phyloP scores from a whole-genome alignment of 2,329 filamentous ascomycete genomes.

The Paecilomyces sp. region DNA sequence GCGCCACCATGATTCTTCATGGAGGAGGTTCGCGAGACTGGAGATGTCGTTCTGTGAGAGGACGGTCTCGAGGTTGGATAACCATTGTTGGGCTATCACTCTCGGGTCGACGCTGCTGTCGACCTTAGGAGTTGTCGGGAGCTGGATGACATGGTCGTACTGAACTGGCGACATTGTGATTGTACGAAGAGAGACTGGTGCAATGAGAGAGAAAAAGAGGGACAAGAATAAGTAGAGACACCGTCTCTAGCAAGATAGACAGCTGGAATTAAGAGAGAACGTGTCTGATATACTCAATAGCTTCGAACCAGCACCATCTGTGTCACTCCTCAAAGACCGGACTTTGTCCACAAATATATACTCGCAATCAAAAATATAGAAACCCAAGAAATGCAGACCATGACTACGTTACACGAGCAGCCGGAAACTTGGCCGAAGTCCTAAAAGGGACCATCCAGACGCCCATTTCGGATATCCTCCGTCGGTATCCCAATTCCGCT shows the following conservation, averaged over 20 bases:
- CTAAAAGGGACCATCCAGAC: neutral
- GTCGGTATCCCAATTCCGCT: neutral
- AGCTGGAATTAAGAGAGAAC: neutral
- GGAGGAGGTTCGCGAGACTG: conserved; percentile 20
- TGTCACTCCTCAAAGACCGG: neutral
- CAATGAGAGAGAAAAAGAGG: neutral
- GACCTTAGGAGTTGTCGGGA: conserved; percentile 17
- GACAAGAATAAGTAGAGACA: neutral
- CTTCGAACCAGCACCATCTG: neutral
- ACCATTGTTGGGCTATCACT: conserved; percentile 25
- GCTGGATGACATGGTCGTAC: conserved; percentile 22
- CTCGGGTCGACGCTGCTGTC: conserved; percentile 14
- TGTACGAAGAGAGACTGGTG: neutral
- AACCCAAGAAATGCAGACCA: neutral
- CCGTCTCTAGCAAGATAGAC: neutral
- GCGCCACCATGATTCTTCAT: conserved; percentile 34
- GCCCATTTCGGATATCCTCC: neutral
- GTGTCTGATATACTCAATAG: neutral
- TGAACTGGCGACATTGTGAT: neutral
- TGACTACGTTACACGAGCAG: neutral
- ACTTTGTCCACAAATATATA: neutral
- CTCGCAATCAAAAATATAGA: neutral
- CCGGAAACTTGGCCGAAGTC: neutral
- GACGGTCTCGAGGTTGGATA: conserved; percentile 18
- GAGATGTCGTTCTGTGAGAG: conserved; percentile 11